Base-by-base conservation (phyloP, 495 filamentous ascomycete species). In the Aspergillus conjunctus region DNA sequence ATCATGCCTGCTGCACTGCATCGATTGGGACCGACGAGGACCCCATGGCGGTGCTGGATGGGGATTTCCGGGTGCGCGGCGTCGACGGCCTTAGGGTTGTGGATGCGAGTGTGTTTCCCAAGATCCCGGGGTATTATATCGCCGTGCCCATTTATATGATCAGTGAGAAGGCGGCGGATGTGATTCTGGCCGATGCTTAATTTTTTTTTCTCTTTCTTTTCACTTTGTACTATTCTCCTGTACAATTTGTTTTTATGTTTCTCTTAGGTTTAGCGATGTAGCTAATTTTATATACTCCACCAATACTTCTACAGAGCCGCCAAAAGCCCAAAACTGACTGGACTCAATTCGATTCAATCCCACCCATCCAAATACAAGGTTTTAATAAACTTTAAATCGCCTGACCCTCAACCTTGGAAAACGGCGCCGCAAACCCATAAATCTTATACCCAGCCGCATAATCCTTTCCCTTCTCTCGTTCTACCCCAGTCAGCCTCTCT, bases 81-180 rank as follows among this genome's bases (percentile, higher is more conserved):
- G 78, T 83, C 0, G 64, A 73, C 14, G 76, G 81, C 1, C 60
- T 88, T 61, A 72, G 86, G 43, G 84, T 88, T 34, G 85, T 88
- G 7, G 86, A 88, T 72, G 86, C 85, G 5, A 79, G 73, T 21
- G 83, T 84, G 1, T 87, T 79, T 54, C 84, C 85, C n/a, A 66
- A 71, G 30, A 85, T 83, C 50, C 83, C 83, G 30, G 86, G 86
- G 2, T 80, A 79, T 32, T 88, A 85, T 58, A 82, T 82, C 30
- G 76, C 75, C 20, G 68, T 83, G 33, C 79, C 86, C 14, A 84
- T 83, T 0, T 87, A 85, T 63, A 86, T 87, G 78, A 66, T 88
- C 18, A 77, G 74, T n/a, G 81, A 85, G 67, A 88, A 88, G 79
- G 86, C 86, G 2, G 77, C 84, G 0, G 85, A 84, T 61, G 82